Evolutionary conservation across 768 basidiomycete species (phyloP).

Genomic region (Tricholoma hemisulphureum): DNA sequence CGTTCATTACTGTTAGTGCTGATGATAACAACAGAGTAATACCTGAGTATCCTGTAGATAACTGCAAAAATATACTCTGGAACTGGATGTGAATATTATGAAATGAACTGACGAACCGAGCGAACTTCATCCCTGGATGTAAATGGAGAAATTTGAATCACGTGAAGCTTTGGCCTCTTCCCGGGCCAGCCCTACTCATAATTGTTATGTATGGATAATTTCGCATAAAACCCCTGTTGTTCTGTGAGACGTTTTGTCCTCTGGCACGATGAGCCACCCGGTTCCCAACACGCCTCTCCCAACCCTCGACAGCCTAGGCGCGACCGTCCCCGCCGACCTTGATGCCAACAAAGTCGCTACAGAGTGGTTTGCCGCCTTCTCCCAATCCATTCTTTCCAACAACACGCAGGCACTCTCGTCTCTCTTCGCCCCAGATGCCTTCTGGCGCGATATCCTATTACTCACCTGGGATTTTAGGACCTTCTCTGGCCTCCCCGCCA

Average conservation of each 20-base stretch:
- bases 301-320: constrained; percentile 26
- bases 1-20: background rate
- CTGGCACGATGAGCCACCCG: too few relatives aligned
- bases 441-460: constrained; percentile 21
- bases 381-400: constrained; percentile 9
- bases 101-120: background rate
- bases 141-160: background rate
- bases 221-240: too few relatives aligned
- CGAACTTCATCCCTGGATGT: background rate
- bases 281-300: constrained; percentile 19
- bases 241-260: too few relatives aligned
- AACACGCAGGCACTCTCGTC: constrained; percentile 13
- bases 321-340: constrained; percentile 18
- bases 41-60: constrained; percentile 73
- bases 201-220: too few relatives aligned
- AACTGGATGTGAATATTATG: background rate
- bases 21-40: constrained; percentile 6
- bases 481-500: constrained; percentile 15
- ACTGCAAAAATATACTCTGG: constrained; percentile 34
- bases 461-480: constrained; percentile 28
- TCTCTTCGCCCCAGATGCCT: constrained; percentile 22
- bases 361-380: constrained; percentile 28
- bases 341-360: constrained; percentile 20
- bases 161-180: too few relatives aligned
- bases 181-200: too few relatives aligned